A percentile compares a stretch with the other conserved stretches of the same genome.
phyloP scores from a whole-genome alignment of 345 rosid species.

The Lepidium aucheri region DNA sequence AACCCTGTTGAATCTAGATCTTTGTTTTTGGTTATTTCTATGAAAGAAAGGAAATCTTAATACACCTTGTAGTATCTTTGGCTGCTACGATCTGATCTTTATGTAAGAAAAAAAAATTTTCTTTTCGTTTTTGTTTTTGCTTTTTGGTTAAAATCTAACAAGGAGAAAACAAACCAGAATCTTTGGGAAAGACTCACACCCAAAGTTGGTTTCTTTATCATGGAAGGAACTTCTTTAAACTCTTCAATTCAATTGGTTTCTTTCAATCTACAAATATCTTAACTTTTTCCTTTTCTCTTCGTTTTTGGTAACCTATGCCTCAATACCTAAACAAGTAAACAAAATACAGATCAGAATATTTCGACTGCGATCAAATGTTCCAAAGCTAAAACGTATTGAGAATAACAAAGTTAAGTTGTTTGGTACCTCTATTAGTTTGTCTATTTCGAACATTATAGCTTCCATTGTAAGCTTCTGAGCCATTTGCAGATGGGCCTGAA shows the following conservation, averaged over 20 bases:
- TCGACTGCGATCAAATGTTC: not conserved
- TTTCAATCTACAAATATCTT: constrained; percentile 16
- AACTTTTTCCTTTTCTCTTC: not conserved
- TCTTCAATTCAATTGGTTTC: constrained; percentile 9
- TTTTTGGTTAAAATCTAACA: not conserved
- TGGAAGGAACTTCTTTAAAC: constrained; percentile 11
- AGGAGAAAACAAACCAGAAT: not conserved
- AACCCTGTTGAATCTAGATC: constrained; percentile 20
- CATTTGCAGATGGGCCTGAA: constrained; percentile 50
- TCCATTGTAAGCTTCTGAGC: constrained; percentile 62
- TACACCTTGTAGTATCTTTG: constrained; percentile 9
- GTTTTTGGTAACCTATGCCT: constrained; percentile 21
- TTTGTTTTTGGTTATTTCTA: constrained; percentile 16
- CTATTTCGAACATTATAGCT: constrained; percentile 62
- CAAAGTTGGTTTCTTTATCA: constrained; percentile 12
- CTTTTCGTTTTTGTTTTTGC: not conserved
- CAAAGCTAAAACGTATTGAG: not conserved
- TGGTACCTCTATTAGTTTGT: constrained; percentile 77
- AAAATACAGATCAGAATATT: not conserved
- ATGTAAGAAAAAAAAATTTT: not conserved
- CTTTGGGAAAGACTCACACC: not conserved
- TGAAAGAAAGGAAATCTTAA: constrained; percentile 11
- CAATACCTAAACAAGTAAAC: constrained; percentile 20
- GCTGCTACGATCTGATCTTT: constrained; percentile 21
- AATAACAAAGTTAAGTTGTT: not conserved